Evolutionary conservation across 805 yeast species (phyloP).

Genomic region (Saturnispora ahearnii): DNA sequence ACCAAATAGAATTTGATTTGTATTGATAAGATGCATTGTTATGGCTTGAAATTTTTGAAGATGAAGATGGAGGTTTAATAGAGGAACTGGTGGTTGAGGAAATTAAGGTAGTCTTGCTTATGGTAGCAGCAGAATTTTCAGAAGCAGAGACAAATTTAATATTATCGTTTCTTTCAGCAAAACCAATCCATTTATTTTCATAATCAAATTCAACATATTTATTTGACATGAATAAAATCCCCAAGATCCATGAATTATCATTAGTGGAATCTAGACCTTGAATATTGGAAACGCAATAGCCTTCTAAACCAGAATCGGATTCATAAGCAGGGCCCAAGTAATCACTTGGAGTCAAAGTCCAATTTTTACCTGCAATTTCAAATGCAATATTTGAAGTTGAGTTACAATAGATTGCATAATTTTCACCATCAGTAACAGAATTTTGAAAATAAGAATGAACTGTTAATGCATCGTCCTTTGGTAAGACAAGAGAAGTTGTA

Average conservation of each 20-base stretch:
- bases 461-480: slow-evolving; percentile 43
- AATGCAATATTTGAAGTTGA: slow-evolving; percentile 34
- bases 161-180: slow-evolving; percentile 36
- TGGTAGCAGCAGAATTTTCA: not conserved
- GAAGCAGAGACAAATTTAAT: slow-evolving; percentile 18
- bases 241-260: slow-evolving; percentile 48
- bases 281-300: slow-evolving; percentile 55
- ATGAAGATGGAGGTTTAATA: not conserved
- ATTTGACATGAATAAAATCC: slow-evolving; percentile 49
- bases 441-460: slow-evolving; percentile 44
- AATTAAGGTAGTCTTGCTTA: slow-evolving; percentile 1
- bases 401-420: slow-evolving; percentile 53
- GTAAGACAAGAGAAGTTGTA: slow-evolving; percentile 51
- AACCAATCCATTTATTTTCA: slow-evolving; percentile 40
- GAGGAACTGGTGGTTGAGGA: slow-evolving; percentile 1
- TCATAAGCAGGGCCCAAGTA: slow-evolving; percentile 44
- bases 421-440: slow-evolving; percentile 50
- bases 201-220: slow-evolving; percentile 53
- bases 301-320: slow-evolving; percentile 28
- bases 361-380: slow-evolving; percentile 35
- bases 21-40: slow-evolving; percentile 1
- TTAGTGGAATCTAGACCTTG: slow-evolving; percentile 42
- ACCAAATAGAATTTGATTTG: not conserved
- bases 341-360: slow-evolving; percentile 34
- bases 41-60: not conserved